Conservation (phyloP, 768 basidiomycete species). For the Kwoniella botswanensis region DNA sequence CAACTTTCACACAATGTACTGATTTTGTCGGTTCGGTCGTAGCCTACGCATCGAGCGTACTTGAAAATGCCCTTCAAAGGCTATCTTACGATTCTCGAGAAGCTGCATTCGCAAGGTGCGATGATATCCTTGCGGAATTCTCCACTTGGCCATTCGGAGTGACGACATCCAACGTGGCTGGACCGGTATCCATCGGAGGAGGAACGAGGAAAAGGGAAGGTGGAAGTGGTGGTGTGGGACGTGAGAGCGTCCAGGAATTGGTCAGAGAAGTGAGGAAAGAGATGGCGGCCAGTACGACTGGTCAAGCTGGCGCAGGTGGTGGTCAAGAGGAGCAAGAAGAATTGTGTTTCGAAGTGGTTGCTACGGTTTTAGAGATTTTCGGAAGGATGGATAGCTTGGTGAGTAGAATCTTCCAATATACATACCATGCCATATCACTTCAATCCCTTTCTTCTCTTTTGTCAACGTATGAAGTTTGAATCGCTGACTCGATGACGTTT, state of each 20-base stretch:
- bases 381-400: conserved; percentile 87
- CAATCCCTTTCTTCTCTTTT: too few relatives aligned
- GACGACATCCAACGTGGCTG: conserved; percentile 60
- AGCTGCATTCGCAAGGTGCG: conserved; percentile 87
- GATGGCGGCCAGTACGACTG: conserved; percentile 43
- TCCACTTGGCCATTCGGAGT: conserved; percentile 82
- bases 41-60: conserved; percentile 90
- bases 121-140: conserved; percentile 93
- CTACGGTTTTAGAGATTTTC: conserved; percentile 90
- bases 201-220: conserved; percentile 67
- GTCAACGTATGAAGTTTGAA: background rate
- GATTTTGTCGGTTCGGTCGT: background rate
- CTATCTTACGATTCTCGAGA: conserved; percentile 92
- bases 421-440: too few relatives aligned
- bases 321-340: conserved; percentile 63
- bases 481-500: background rate
- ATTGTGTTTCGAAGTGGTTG: conserved; percentile 84
- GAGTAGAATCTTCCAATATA: conserved; percentile 20
- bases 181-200: conserved; percentile 57
- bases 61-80: conserved; percentile 90
- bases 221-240: conserved; percentile 52
- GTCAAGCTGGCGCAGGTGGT: conserved; percentile 46
- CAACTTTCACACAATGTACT: background rate
- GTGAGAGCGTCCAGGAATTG: conserved; percentile 60
- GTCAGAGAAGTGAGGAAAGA: conserved; percentile 59